These are phyloP conservation scores for Lithospermum erythrorhizon DNA, from an alignment of 257 asterid genomes.

Conservation along the genomic window DNA sequence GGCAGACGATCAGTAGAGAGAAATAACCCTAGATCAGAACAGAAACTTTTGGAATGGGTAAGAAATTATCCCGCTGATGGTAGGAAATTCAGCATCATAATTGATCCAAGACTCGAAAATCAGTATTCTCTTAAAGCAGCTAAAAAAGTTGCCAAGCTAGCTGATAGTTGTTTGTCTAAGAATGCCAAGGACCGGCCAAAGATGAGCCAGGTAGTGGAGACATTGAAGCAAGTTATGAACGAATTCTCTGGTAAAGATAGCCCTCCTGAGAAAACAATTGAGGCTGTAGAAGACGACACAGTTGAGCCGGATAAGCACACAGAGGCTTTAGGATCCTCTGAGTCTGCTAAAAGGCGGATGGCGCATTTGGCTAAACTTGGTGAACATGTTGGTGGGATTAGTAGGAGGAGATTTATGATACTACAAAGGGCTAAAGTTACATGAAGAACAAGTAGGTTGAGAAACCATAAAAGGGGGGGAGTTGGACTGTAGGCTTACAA, in stretches of 20 bases:
- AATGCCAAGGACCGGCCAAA: conserved; percentile 65
- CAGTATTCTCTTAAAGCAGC: conserved; percentile 50
- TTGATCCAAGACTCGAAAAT: conserved; percentile 66
- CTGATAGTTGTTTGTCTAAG: conserved; percentile 57
- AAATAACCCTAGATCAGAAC: conserved; percentile 59
- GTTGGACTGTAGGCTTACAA: too few species aligned
- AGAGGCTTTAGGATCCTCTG: conserved; percentile 27
- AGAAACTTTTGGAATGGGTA: conserved; percentile 70
- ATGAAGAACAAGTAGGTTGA: conserved; percentile 2
- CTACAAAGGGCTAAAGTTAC: conserved; percentile 64
- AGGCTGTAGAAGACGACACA: conserved; percentile 25
- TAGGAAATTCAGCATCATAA: conserved; percentile 43
- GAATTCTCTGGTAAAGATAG: conserved; percentile 25
- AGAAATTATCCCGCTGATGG: conserved; percentile 48
- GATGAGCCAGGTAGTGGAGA: conserved; percentile 81
- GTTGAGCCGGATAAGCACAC: conserved; percentile 19
- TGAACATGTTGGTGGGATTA: conserved; percentile 52
- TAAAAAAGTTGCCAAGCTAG: conserved; percentile 53
- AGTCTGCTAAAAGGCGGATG: conserved; percentile 63
- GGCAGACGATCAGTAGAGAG: conserved; percentile 80
- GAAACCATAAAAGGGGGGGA: too few species aligned
- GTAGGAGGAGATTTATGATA: conserved; percentile 48
- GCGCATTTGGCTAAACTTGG: conserved; percentile 68
- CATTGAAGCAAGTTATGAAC: conserved; percentile 37
- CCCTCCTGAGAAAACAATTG: conserved; percentile 18